Conservation (phyloP, 2,329 filamentous ascomycete species). For the Diaporthe longicolla region DNA sequence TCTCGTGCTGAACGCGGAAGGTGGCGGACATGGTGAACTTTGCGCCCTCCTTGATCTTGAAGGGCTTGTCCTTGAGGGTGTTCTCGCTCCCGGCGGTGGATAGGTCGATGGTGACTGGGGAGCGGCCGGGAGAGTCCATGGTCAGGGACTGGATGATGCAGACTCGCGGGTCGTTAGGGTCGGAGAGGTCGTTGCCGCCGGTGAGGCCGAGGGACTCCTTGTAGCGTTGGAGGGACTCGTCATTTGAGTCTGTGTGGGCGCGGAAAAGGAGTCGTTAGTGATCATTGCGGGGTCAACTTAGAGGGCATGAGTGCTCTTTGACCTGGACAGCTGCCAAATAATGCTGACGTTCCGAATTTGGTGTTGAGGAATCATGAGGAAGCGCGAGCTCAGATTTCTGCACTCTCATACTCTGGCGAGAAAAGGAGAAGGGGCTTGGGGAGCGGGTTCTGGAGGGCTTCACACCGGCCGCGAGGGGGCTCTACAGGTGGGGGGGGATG, state of each 20-base stretch:
- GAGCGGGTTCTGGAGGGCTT: too few species aligned
- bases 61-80: slow-evolving; percentile 89
- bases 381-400: background rate
- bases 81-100: slow-evolving; percentile 79
- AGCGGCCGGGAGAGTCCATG: slow-evolving; percentile 86
- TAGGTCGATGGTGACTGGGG: slow-evolving; percentile 91
- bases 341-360: background rate
- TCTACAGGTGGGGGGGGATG: background rate
- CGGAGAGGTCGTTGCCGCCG: slow-evolving; percentile 78
- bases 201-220: slow-evolving; percentile 95
- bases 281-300: slow-evolving; percentile 18
- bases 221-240: slow-evolving; percentile 97
- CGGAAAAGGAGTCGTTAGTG: background rate
- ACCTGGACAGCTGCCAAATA: background rate
- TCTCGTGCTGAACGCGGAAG: slow-evolving; percentile 97
- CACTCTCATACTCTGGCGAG: background rate
- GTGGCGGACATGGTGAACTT: slow-evolving; percentile 94
- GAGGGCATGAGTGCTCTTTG: background rate
- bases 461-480: too few species aligned
- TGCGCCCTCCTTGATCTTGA: slow-evolving; percentile 96
- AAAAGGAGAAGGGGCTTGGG: background rate
- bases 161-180: slow-evolving; percentile 86
- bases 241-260: slow-evolving; percentile 69
- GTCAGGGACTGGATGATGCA: slow-evolving; percentile 94
- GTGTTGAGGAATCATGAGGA: background rate